Percentiles rank a stretch among this genome's conserved stretches.
Conservation (phyloP, 441 rosid genomes). For the Erysimum cheiri region DNA sequence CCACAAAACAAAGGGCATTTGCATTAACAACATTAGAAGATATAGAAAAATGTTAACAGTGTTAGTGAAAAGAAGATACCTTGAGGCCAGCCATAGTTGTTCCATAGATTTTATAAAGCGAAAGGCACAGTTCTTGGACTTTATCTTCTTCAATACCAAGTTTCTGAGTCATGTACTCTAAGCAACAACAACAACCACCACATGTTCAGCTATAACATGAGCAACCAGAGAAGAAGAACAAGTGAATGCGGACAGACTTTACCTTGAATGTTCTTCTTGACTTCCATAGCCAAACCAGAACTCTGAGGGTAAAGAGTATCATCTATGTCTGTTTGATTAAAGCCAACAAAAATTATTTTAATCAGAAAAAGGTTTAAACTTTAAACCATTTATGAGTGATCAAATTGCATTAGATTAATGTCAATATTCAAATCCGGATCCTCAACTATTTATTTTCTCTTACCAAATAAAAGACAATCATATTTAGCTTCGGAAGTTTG, state of each 20-base stretch:
- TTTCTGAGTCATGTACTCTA: constrained; percentile 72
- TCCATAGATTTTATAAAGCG: constrained; percentile 73
- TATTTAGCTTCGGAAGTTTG: constrained; percentile 39
- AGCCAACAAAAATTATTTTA: not conserved
- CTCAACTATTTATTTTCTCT: not conserved
- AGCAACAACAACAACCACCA: constrained; percentile 2
- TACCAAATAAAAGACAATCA: constrained; percentile 62
- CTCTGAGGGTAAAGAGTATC: constrained; percentile 78
- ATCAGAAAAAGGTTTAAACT: constrained; percentile 1
- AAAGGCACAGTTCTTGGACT: constrained; percentile 60
- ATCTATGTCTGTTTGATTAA: constrained; percentile 61
- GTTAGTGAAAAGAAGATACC: constrained; percentile 50
- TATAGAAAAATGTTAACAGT: not conserved
- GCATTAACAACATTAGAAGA: not conserved
- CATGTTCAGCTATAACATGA: not conserved
- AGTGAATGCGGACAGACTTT: not conserved
- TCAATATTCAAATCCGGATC: not conserved
- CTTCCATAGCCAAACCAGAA: constrained; percentile 63
- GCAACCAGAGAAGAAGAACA: constrained; percentile 4
- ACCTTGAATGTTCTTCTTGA: constrained; percentile 79
- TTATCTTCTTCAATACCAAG: constrained; percentile 62
- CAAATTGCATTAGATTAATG: not conserved
- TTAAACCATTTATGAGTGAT: constrained; percentile 11
- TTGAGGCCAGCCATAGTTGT: constrained; percentile 91
- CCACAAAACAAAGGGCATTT: not conserved